Evolutionary conservation across 2,329 filamentous ascomycete species (phyloP).

Genomic region (Xylariaceae sp.): DNA sequence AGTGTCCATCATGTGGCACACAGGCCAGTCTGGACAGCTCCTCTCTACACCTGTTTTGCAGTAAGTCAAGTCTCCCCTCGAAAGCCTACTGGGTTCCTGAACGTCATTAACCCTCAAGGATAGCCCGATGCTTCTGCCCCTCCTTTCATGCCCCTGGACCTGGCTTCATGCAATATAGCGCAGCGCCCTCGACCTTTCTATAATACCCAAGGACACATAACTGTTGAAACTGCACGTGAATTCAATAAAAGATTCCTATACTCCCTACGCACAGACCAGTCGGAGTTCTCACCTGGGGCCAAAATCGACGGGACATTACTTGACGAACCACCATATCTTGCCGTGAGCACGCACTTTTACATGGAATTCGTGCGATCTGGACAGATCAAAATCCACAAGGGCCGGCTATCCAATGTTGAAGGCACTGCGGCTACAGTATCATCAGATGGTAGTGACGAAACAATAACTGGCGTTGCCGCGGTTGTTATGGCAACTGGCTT

Average conservation of each 20-base stretch:
- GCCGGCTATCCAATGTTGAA: slow-evolving; percentile 39
- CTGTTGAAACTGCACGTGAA: slow-evolving; percentile 49
- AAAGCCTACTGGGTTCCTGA: background rate
- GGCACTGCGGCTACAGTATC: slow-evolving; percentile 36
- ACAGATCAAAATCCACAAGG: slow-evolving; percentile 47
- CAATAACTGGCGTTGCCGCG: slow-evolving; percentile 54
- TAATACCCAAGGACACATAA: slow-evolving; percentile 61
- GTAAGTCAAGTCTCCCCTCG: slow-evolving; percentile 33
- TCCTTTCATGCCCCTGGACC: slow-evolving; percentile 66
- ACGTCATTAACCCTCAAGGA: slow-evolving; percentile 30
- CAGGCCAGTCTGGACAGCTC: slow-evolving; percentile 67
- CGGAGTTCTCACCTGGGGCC: slow-evolving; percentile 42
- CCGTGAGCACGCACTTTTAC: slow-evolving; percentile 63
- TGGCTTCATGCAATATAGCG: slow-evolving; percentile 64
- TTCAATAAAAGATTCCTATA: slow-evolving; percentile 48
- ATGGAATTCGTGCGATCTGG: slow-evolving; percentile 66
- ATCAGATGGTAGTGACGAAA: slow-evolving; percentile 20
- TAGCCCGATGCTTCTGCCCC: slow-evolving; percentile 46
- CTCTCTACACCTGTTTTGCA: slow-evolving; percentile 50
- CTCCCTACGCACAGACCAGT: slow-evolving; percentile 50
- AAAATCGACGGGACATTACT: slow-evolving; percentile 38
- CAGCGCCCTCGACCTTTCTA: slow-evolving; percentile 54
- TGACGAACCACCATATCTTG: slow-evolving; percentile 57
- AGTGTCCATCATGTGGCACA: slow-evolving; percentile 64
- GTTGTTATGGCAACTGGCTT: slow-evolving; percentile 75